phyloP scores from a whole-genome alignment of 768 basidiomycete genomes.

The Pleurotus salmoneostramineus region DNA sequence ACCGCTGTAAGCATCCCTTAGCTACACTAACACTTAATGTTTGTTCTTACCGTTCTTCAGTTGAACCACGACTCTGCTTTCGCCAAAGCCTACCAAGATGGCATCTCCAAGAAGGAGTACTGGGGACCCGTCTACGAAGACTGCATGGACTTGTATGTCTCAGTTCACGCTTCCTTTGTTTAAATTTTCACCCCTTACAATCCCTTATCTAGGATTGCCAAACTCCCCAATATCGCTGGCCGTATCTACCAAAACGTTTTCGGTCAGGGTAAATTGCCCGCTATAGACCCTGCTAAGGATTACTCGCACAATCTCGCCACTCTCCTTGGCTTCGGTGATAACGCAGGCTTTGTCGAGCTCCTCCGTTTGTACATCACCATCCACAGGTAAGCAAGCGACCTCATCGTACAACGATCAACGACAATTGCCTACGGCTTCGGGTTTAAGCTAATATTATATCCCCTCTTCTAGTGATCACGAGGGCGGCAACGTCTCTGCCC shows the following conservation, averaged over 20 bases:
- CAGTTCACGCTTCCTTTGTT: constrained; percentile 6
- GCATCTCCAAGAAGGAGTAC: constrained; percentile 93
- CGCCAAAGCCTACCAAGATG: constrained; percentile 90
- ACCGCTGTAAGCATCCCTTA: constrained; percentile 62
- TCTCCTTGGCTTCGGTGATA: constrained; percentile 89
- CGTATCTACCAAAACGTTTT: constrained; percentile 89
- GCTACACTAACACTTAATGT: constrained; percentile 1
- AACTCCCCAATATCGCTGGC: constrained; percentile 94
- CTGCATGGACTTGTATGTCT: constrained; percentile 71
- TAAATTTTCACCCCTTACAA: background rate
- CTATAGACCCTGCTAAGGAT: constrained; percentile 81
- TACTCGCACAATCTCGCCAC: constrained; percentile 87
- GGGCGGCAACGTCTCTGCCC: constrained; percentile 97
- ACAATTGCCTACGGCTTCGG: background rate
- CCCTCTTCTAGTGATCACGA: constrained; percentile 74
- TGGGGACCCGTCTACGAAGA: constrained; percentile 94
- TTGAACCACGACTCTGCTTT: constrained; percentile 96
- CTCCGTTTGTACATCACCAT: constrained; percentile 96
- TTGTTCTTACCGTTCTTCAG: constrained; percentile 28
- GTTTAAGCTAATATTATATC: background rate
- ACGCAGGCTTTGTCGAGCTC: constrained; percentile 86
- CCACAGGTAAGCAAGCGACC: constrained; percentile 55
- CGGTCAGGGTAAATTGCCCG: constrained; percentile 80
- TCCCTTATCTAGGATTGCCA: constrained; percentile 70
- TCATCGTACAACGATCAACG: background rate